Evolutionary conservation across 2,329 filamentous ascomycete genomes (phyloP).

Genomic region (Fusarium palustre): DNA sequence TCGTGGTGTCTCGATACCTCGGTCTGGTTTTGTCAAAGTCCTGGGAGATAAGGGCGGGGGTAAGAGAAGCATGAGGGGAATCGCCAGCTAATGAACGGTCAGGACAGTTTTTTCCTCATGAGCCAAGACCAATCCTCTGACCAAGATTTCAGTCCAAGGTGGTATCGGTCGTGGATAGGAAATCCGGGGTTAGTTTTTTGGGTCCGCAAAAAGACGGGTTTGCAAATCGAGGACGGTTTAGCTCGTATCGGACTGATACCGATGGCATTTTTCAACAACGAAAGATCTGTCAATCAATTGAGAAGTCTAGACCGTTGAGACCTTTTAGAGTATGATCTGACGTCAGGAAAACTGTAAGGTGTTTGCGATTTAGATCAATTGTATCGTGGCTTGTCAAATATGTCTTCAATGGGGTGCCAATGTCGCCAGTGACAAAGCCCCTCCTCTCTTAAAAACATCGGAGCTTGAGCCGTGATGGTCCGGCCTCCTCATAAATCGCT

Average conservation of each 20-base stretch:
- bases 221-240: constrained; percentile 1
- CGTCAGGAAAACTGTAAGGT: too few species aligned
- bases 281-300: background rate
- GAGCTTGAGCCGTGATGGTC: constrained; percentile 14
- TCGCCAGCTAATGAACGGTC: background rate
- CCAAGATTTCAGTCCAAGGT: constrained; percentile 8
- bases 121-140: background rate
- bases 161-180: constrained; percentile 1
- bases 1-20: background rate
- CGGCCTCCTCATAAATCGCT: constrained; percentile 11
- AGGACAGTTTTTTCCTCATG: background rate
- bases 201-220: constrained; percentile 11
- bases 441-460: background rate
- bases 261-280: background rate
- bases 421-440: background rate
- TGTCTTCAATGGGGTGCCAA: background rate
- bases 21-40: background rate
- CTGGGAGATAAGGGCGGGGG: background rate
- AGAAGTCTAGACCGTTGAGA: background rate
- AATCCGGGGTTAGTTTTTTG: constrained; percentile 16
- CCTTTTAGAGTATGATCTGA: too few species aligned
- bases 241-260: constrained; percentile 5
- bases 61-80: constrained; percentile 1
- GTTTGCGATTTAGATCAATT: background rate
- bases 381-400: too few species aligned